These are phyloP conservation scores for Tolypocladium guangdongense DNA, from an alignment of 2,329 filamentous ascomycete species.

Conservation along the genomic window DNA sequence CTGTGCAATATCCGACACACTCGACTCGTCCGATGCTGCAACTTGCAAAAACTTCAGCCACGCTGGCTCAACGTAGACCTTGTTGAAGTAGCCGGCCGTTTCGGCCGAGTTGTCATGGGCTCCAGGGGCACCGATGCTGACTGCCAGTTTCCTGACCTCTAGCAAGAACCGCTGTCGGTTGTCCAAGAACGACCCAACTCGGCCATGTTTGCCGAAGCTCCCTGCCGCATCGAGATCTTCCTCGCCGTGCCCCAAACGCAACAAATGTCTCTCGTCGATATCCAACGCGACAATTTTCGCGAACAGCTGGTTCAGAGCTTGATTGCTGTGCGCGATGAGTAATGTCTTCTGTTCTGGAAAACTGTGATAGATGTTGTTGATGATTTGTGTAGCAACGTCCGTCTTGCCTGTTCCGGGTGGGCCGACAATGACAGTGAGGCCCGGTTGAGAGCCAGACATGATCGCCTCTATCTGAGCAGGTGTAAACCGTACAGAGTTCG, in stretches of 20 bases:
- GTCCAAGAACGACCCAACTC: slow-evolving; percentile 90
- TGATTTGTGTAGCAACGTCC: slow-evolving; percentile 97
- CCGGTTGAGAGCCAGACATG: slow-evolving; percentile 85
- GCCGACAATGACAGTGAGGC: slow-evolving; percentile 85
- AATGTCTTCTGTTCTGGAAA: slow-evolving; percentile 88
- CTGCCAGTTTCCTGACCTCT: slow-evolving; percentile 79
- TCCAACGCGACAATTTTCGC: slow-evolving; percentile 95
- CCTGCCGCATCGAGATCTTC: slow-evolving; percentile 80
- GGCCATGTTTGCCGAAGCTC: slow-evolving; percentile 87
- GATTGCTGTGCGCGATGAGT: slow-evolving; percentile 92
- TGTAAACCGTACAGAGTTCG: slow-evolving; percentile 81
- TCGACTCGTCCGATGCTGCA: slow-evolving; percentile 43
- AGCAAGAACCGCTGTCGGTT: slow-evolving; percentile 67
- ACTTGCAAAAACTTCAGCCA: slow-evolving; percentile 72
- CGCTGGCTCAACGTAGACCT: slow-evolving; percentile 76
- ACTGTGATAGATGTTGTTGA: slow-evolving; percentile 98
- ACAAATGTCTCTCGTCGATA: slow-evolving; percentile 87
- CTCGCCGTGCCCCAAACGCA: slow-evolving; percentile 88
- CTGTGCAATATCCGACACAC: slow-evolving; percentile 50
- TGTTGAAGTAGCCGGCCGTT: slow-evolving; percentile 93
- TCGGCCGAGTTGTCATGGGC: slow-evolving; percentile 95
- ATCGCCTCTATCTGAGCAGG: slow-evolving; percentile 87
- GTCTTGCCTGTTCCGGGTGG: slow-evolving; percentile 97
- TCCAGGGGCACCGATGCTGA: slow-evolving; percentile 75
- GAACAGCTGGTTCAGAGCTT: slow-evolving; percentile 94